A percentile compares a stretch with the other conserved stretches of the same genome.
Conservation (phyloP, 768 basidiomycete species). For the Fistulinella prunicolor region DNA sequence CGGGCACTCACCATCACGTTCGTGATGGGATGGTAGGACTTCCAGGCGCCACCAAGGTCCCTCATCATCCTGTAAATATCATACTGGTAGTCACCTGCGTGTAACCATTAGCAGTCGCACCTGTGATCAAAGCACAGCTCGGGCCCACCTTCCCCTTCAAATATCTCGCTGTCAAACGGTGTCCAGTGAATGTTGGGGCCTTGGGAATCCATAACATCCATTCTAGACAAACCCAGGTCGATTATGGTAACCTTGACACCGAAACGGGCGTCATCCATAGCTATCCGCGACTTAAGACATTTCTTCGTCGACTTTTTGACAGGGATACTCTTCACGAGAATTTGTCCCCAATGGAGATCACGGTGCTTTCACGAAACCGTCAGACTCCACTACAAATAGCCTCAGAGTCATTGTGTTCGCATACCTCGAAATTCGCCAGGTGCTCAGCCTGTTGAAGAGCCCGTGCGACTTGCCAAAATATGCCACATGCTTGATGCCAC, state of each 20-base stretch:
- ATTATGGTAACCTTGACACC: conserved; percentile 85
- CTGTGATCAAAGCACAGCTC: neutral
- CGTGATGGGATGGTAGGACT: conserved; percentile 72
- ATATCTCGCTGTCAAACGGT: conserved; percentile 82
- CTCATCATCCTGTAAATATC: conserved; percentile 92
- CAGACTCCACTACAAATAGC: neutral
- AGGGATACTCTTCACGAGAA: conserved; percentile 67
- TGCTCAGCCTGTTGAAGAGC: conserved; percentile 79
- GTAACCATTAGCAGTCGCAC: conserved; percentile 11
- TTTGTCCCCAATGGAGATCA: conserved; percentile 98
- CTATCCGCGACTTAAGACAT: conserved; percentile 32
- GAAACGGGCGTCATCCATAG: conserved; percentile 64
- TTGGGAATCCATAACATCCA: conserved; percentile 54
- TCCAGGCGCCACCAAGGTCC: conserved; percentile 61
- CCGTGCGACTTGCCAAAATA: conserved; percentile 89
- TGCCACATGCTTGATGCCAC: conserved; percentile 86
- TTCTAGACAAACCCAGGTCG: conserved; percentile 90
- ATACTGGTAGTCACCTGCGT: conserved; percentile 84
- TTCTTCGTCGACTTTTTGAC: conserved; percentile 33
- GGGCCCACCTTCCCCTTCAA: conserved; percentile 84
- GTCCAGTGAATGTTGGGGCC: conserved; percentile 64
- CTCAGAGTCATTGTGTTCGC: conserved; percentile 16
- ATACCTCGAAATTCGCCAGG: conserved; percentile 87
- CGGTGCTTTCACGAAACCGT: conserved; percentile 65
- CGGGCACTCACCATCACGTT: conserved; percentile 77